Percentiles rank a stretch among this genome's conserved stretches.
Evolutionary conservation across 495 filamentous ascomycete genomes (phyloP).

Genomic region (Cercophora scortea): DNA sequence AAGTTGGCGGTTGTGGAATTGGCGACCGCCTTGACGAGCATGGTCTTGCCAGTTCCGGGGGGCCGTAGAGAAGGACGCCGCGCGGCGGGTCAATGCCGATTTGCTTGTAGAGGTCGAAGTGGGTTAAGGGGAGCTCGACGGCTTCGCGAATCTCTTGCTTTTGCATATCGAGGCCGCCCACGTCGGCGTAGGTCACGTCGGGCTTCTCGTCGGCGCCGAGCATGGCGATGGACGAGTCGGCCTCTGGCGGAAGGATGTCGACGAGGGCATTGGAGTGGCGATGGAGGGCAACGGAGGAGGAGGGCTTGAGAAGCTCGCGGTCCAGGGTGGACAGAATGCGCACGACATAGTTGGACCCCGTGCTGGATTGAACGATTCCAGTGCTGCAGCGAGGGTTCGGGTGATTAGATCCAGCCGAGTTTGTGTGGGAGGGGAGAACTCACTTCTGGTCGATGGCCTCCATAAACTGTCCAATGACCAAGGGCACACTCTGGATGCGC

Average conservation of each 20-base stretch:
- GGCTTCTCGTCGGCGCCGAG: slow-evolving; percentile 93
- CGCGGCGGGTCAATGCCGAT: slow-evolving; percentile 97
- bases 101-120: slow-evolving; percentile 97
- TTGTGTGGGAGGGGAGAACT: slow-evolving; percentile 12
- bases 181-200: slow-evolving; percentile 96
- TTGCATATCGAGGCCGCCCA: slow-evolving; percentile 98
- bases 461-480: slow-evolving; percentile 99
- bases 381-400: slow-evolving; percentile 51
- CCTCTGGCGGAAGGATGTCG: slow-evolving; percentile 95
- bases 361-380: slow-evolving; percentile 96
- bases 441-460: slow-evolving; percentile 99
- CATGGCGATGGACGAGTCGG: slow-evolving; percentile 98
- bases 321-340: slow-evolving; percentile 97
- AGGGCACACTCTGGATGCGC: slow-evolving; percentile 92
- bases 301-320: slow-evolving; percentile 94
- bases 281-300: slow-evolving; percentile 93
- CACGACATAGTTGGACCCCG: slow-evolving; percentile 97
- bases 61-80: slow-evolving; percentile 91
- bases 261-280: slow-evolving; percentile 97
- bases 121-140: slow-evolving; percentile 90
- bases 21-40: slow-evolving; percentile 96
- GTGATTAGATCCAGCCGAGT: not conserved
- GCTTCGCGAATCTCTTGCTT: slow-evolving; percentile 99
- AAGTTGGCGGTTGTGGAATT: slow-evolving; percentile 98
- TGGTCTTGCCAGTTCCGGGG: slow-evolving; percentile 98